phyloP scores from a whole-genome alignment of 2,329 filamentous ascomycete genomes.

The Aspergillus niger region DNA sequence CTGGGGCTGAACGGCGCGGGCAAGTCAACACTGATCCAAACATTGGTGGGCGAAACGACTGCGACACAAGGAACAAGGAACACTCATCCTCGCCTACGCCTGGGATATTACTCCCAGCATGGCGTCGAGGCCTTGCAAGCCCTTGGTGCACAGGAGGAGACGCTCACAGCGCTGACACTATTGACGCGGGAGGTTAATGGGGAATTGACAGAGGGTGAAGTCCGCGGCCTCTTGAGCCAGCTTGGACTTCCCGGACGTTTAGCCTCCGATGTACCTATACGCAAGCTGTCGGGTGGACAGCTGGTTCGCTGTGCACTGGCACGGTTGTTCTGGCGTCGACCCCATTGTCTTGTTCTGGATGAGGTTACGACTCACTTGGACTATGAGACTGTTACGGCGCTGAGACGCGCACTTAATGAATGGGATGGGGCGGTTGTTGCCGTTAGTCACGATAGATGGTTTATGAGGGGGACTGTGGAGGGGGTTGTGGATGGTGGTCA shows the following conservation, averaged over 20 bases:
- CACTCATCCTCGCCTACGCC: slow-evolving; percentile 67
- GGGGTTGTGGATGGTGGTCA: slow-evolving; percentile 37
- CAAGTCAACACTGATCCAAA: slow-evolving; percentile 74
- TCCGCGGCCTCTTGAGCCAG: slow-evolving; percentile 66
- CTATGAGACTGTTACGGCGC: slow-evolving; percentile 73
- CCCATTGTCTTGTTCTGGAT: slow-evolving; percentile 74
- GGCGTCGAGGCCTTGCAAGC: slow-evolving; percentile 69
- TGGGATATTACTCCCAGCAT: slow-evolving; percentile 80
- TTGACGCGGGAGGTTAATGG: slow-evolving; percentile 59
- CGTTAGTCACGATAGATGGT: slow-evolving; percentile 81
- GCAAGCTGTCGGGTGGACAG: slow-evolving; percentile 77
- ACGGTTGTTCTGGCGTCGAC: slow-evolving; percentile 66
- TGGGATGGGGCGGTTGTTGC: slow-evolving; percentile 77
- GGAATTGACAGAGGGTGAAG: slow-evolving; percentile 64
- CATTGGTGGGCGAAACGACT: slow-evolving; percentile 63
- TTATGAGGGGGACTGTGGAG: slow-evolving; percentile 73
- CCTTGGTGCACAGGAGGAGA: slow-evolving; percentile 53
- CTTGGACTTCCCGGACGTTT: slow-evolving; percentile 70
- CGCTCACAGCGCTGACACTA: slow-evolving; percentile 66
- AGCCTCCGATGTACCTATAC: slow-evolving; percentile 72
- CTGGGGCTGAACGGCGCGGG: slow-evolving; percentile 79
- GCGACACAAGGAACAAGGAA: slow-evolving; percentile 65
- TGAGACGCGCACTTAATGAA: slow-evolving; percentile 64
- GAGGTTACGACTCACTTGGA: slow-evolving; percentile 86
- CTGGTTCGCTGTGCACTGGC: slow-evolving; percentile 69